These are phyloP conservation scores for Schizochytrium sp. DNA, from an alignment of 108 stramenopile genomes.

Conservation along the genomic window DNA sequence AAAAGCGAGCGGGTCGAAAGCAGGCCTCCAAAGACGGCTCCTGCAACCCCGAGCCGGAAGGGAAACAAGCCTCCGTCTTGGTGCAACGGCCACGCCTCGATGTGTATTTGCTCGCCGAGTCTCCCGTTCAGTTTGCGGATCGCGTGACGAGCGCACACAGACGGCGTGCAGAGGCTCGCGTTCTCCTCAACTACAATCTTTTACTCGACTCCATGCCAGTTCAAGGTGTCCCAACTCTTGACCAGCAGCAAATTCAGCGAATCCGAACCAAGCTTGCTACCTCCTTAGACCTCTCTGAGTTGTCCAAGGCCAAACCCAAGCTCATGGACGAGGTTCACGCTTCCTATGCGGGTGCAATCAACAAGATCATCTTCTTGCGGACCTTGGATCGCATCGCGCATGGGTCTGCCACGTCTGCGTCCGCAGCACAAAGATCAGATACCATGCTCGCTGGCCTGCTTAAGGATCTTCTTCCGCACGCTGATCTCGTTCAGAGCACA, in stretches of 20 bases:
- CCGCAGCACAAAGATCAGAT: not conserved
- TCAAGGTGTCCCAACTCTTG: constrained; percentile 19
- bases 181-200: constrained; percentile 20
- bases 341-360: constrained; percentile 44
- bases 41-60: not conserved
- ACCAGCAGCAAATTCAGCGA: constrained; percentile 12
- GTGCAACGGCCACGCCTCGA: constrained; percentile 29
- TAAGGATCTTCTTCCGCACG: not conserved
- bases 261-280: not conserved
- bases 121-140: constrained; percentile 22
- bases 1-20: no score
- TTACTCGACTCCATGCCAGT: constrained; percentile 37
- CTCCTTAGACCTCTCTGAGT: not conserved
- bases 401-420: not conserved
- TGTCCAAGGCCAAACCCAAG: not conserved
- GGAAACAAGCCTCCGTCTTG: not conserved
- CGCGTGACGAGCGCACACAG: constrained; percentile 22
- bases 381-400: not conserved
- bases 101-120: constrained; percentile 42
- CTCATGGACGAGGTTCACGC: constrained; percentile 24
- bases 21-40: no score
- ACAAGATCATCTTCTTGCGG: constrained; percentile 33
- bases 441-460: not conserved
- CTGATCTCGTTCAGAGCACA: not conserved
- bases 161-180: not conserved